Evolutionary conservation across 768 basidiomycete genomes (phyloP).

Genomic region (Wakefieldia striispora): DNA sequence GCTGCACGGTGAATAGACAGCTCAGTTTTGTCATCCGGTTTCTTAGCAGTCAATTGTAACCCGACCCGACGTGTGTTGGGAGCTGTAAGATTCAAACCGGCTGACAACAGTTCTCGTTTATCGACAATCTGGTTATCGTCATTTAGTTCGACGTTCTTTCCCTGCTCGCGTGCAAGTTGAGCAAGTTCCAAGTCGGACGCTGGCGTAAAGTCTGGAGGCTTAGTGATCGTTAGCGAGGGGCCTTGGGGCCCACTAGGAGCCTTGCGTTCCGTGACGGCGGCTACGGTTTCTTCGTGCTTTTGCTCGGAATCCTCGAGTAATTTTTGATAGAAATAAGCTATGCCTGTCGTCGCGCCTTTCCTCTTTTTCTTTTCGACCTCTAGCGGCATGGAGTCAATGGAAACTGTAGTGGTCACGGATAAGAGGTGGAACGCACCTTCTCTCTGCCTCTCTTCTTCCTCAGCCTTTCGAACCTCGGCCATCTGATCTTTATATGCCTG

Average conservation of each 20-base stretch:
- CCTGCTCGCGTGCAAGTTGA: slow-evolving; percentile 62
- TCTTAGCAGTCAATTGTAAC: slow-evolving; percentile 32
- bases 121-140: slow-evolving; percentile 98
- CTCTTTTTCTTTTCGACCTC: slow-evolving; percentile 61
- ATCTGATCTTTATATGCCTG: slow-evolving; percentile 97
- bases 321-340: slow-evolving; percentile 82
- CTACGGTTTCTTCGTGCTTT: slow-evolving; percentile 83
- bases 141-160: slow-evolving; percentile 88
- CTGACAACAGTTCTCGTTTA: slow-evolving; percentile 86
- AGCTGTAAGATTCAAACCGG: slow-evolving; percentile 88
- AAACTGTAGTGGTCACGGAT: neutral
- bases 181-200: slow-evolving; percentile 77
- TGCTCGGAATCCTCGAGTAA: slow-evolving; percentile 77
- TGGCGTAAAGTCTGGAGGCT: slow-evolving; percentile 61
- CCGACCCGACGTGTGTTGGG: slow-evolving; percentile 77
- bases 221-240: slow-evolving; percentile 67
- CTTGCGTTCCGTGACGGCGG: slow-evolving; percentile 56
- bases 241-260: slow-evolving; percentile 62
- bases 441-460: slow-evolving; percentile 85
- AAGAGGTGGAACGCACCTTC: slow-evolving; percentile 61
- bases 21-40: slow-evolving; percentile 27
- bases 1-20: slow-evolving; percentile 68
- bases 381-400: slow-evolving; percentile 9
- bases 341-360: slow-evolving; percentile 63
- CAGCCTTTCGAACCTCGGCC: slow-evolving; percentile 85